These are phyloP conservation scores for Thyridium curvatum DNA, from an alignment of 2,329 filamentous ascomycete species.

Conservation along the genomic window DNA sequence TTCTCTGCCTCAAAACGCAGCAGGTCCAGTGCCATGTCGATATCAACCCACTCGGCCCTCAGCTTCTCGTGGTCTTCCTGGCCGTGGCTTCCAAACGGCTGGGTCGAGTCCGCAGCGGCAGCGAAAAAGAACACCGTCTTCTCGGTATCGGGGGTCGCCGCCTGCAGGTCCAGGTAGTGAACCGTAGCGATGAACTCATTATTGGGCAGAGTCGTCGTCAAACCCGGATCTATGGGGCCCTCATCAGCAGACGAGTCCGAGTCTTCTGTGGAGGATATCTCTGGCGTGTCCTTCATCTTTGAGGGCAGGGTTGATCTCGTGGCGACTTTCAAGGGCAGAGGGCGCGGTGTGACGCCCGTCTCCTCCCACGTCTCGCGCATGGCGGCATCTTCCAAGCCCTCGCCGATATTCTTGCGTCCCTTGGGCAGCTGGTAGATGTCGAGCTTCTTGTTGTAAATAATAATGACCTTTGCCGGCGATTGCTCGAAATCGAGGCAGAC, in stretches of 20 bases:
- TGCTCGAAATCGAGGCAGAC: conserved; percentile 32
- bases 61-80: conserved; percentile 24
- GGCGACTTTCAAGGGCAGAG: conserved; percentile 30
- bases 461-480: conserved; percentile 24
- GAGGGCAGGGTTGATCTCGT: conserved; percentile 31
- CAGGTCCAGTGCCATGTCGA: conserved; percentile 10
- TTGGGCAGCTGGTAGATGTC: conserved; percentile 40
- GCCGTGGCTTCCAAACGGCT: conserved; percentile 13
- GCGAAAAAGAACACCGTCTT: conserved; percentile 35
- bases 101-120: conserved; percentile 22
- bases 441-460: conserved; percentile 35
- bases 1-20: conserved; percentile 20
- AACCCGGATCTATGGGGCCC: conserved; percentile 10
- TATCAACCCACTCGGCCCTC: conserved; percentile 14
- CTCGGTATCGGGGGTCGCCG: conserved; percentile 19
- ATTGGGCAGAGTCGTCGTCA: conserved; percentile 22
- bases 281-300: conserved; percentile 1
- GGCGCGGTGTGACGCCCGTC: conserved; percentile 32
- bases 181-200: conserved; percentile 29
- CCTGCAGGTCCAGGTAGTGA: conserved; percentile 26
- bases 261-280: conserved; percentile 1
- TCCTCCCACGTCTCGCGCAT: conserved; percentile 42
- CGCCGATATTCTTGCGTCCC: conserved; percentile 40
- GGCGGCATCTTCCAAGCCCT: conserved; percentile 32
- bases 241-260: conserved; percentile 1